Conservation (phyloP, 208 protist species). For the Novymonas esmeraldas region DNA sequence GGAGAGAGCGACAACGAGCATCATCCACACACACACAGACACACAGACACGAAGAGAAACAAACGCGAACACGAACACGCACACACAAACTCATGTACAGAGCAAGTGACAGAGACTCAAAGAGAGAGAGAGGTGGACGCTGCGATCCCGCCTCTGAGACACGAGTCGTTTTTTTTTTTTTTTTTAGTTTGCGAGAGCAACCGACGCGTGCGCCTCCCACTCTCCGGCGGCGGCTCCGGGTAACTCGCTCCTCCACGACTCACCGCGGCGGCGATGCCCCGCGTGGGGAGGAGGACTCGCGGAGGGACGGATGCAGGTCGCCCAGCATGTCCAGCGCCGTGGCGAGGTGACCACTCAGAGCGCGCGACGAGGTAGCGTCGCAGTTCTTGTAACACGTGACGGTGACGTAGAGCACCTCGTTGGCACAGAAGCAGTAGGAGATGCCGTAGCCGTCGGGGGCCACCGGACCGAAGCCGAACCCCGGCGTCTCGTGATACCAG, state of each 20-base stretch:
- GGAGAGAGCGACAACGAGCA: no score
- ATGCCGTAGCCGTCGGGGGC: slow-evolving; percentile 87
- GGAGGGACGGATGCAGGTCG: not conserved
- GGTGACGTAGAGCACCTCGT: slow-evolving; percentile 76
- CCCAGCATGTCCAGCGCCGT: slow-evolving; percentile 52
- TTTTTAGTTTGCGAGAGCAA: no score
- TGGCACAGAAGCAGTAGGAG: slow-evolving; percentile 86
- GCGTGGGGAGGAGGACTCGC: not conserved
- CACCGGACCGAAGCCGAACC: slow-evolving; percentile 90
- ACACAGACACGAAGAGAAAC: no score
- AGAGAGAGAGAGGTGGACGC: no score
- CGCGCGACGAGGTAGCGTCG: slow-evolving; percentile 37
- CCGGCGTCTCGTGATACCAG: slow-evolving; percentile 53
- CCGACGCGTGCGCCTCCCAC: no score
- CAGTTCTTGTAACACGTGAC: slow-evolving; percentile 75
- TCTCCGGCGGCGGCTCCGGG: no score
- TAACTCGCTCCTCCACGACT: not conserved
- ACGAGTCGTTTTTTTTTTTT: no score
- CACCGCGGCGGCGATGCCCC: not conserved
- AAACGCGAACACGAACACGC: no score
- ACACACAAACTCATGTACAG: no score
- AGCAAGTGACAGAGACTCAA: no score
- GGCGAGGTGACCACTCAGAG: slow-evolving; percentile 45
- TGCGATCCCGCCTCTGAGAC: no score
- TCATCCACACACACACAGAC: no score